These are phyloP conservation scores for Trifolium subterraneum DNA, from an alignment of 306 rosid species.

Conservation along the genomic window DNA sequence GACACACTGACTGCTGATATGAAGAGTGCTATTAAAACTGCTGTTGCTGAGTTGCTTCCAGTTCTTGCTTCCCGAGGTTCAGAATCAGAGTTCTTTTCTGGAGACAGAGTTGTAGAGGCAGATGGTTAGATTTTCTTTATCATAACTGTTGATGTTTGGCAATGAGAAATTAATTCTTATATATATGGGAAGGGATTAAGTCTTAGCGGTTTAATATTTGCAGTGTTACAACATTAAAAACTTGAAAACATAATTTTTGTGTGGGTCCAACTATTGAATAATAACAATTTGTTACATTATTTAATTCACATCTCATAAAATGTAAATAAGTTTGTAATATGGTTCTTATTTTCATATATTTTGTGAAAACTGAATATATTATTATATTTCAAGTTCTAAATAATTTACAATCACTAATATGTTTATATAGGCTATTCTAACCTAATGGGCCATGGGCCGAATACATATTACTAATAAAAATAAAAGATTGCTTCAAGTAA, in stretches of 20 bases:
- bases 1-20: constrained; percentile 94
- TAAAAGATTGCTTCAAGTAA: too few species aligned
- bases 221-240: background rate
- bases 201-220: background rate
- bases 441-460: too few species aligned
- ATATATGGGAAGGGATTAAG: background rate
- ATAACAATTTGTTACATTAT: background rate
- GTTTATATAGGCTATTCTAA: too few species aligned
- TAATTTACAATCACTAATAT: too few species aligned
- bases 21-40: constrained; percentile 92
- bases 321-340: background rate
- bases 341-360: background rate
- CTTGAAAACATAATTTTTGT: background rate
- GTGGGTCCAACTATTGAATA: constrained; percentile 1
- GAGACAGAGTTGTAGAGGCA: constrained; percentile 75
- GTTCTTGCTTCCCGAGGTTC: constrained; percentile 76
- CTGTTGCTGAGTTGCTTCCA: constrained; percentile 95
- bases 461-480: too few species aligned
- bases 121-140: constrained; percentile 74
- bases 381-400: too few species aligned
- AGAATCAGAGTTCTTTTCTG: constrained; percentile 79
- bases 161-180: constrained; percentile 15
- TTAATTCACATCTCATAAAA: background rate
- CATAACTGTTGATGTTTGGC: constrained; percentile 35
- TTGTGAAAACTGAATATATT: too few species aligned